Evolutionary conservation across 257 asterid genomes (phyloP), one percentile per base, ranked within the genome.

Genomic region (Jasminum sambac): DNA sequence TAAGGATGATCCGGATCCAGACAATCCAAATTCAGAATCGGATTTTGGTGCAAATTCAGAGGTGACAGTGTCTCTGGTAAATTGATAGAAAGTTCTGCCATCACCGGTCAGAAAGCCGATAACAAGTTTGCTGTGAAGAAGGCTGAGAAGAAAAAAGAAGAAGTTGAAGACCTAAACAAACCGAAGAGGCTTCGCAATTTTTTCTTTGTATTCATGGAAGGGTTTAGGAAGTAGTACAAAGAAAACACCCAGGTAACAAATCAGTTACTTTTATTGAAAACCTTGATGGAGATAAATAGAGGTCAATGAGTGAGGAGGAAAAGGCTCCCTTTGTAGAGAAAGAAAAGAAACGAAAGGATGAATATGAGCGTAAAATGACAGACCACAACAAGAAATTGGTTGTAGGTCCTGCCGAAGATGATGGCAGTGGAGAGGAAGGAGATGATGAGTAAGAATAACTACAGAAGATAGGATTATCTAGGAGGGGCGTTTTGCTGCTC

Each of bases 161-260:
- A 68, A 11, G 89, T 84, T 0, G 86, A 89, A 82, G 96, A 89
- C 66, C 90, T 92, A 0, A 89, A 86, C 82, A 89, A 86, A 80
- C 96, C 96, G 0, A 89, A 89, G 82, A 84, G 89, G 79, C 84
- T 92, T 41, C 70, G 87, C 2, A 89, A 90, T 70, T 88, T 90
- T 55, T 89, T 89, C 82, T 85, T 86, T 11, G 88, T 89, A 64
- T 89, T 89, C 81, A 89, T 90, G 96, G 93, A 89, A 68, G 80
- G 73, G 55, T 89, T 89, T 44, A 78, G 96, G 77, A 81, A 81
- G 74, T 75, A 74, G 6, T 89, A 74, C 87, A 86, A 89, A 76
- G 86, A 83, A 62, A 77, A 26, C 84, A 89, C 79, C 96, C 96
- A 1, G 61, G 67, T 21, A 89, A 85, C 80, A 89, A 89, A 74